Evolutionary conservation across 139 green algal species (phyloP), one percentile per base, ranked within the genome.

Genomic region (Raphidocelis subcapitata): DNA sequence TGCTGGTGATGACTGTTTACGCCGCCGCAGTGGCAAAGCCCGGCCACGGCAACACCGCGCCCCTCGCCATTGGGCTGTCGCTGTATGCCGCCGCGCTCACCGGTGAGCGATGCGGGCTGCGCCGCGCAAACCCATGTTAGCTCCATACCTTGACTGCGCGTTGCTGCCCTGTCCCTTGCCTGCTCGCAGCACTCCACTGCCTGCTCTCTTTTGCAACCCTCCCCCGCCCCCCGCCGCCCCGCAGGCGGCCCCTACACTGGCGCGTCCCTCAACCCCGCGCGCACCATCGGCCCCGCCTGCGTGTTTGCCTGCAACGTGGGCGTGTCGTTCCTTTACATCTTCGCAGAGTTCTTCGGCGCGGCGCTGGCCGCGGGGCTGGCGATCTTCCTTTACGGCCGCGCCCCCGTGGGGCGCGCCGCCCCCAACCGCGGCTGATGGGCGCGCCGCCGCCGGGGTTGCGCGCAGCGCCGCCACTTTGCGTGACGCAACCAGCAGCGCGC

Each of bases 31-130:
- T 91, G 8, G 70, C 84, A 41, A 89, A 90, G 77, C 87, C 87
- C 10, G 85, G 85, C 10, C 81, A 89, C 64, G 82, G 84, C 54
- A 87, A 86, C 64, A 87, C 83, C 4, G 83, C 82, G 0, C 78
- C 82, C 26, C 79, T 90, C 44, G 82, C 83, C 24, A 88, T 92
- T 47, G 88, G 89, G 26, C 87, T 91, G 69, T 87, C 87, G 0
- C 81, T 93, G 24, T 94, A 92, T 72, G 88, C 88, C 5, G 84
- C 82, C 33, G 89, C 89, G 46, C 86, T 94, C 41, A 86, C 87
- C 16, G 87, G 87, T 92, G 62, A 65, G 77, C 37, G 28, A 8
- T 28, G 65, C 31, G 31, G 54, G 28, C n/a, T n/a, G n/a, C n/a
- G n/a, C n/a, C n/a, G n/a, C n/a, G n/a, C n/a, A n/a, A n/a, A n/a